These are phyloP conservation scores for Dichomitus squalens DNA, from an alignment of 1,284 basidiomycete genomes.

Conservation along the genomic window DNA sequence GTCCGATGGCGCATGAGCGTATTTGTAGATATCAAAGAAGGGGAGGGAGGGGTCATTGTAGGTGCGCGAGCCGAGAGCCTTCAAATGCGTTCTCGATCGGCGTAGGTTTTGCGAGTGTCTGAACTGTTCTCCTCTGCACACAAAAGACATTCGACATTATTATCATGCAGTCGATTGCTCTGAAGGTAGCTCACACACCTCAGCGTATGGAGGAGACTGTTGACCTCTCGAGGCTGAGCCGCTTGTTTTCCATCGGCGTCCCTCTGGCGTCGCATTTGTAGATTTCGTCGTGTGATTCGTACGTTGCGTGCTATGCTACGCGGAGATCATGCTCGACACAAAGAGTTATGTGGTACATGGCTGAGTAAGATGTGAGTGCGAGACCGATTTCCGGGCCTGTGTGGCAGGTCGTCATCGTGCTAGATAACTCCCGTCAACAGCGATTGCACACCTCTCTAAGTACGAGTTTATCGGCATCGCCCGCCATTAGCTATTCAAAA, in stretches of 20 bases:
- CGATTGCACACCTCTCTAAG: too few relatives aligned
- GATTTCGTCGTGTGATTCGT: not conserved
- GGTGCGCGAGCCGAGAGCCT: conserved; percentile 24
- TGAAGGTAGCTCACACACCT: conserved; percentile 15
- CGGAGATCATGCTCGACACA: not conserved
- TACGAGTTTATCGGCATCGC: too few relatives aligned
- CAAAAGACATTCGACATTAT: not conserved
- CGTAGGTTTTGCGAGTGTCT: conserved; percentile 59
- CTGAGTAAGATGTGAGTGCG: not conserved
- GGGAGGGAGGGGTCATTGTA: conserved; percentile 33
- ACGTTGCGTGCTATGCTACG: not conserved
- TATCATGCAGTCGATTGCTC: not conserved
- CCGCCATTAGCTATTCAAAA: too few relatives aligned
- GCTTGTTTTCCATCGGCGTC: not conserved
- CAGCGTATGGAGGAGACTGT: conserved; percentile 27
- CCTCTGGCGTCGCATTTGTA: not conserved
- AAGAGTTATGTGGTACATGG: not conserved
- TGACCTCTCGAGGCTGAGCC: conserved; percentile 20
- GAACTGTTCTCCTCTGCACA: conserved; percentile 64
- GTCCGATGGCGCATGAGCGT: not conserved
- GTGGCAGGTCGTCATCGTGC: not conserved
- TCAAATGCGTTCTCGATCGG: conserved; percentile 40
- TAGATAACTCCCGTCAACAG: too few relatives aligned
- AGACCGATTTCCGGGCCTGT: not conserved
- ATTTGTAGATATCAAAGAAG: conserved; percentile 34